Conservation (phyloP, 192 early-diverging fungal species). For the Entophlyctis luteolus region DNA sequence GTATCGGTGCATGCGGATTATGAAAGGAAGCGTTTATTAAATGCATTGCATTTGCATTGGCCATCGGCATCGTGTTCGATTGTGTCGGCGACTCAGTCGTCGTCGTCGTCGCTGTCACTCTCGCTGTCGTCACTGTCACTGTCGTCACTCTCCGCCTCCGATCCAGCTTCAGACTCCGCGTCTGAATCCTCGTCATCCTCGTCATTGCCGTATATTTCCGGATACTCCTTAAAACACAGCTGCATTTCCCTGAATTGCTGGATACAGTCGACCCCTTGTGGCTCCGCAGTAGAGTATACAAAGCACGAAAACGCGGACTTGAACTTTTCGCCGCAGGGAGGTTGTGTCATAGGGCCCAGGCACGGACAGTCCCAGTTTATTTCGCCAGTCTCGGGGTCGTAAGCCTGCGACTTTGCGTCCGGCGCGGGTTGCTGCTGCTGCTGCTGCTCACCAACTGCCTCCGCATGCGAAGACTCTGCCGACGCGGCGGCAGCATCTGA, state of each 20-base stretch:
- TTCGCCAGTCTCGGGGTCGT: conserved; percentile 54
- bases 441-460: no score
- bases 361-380: conserved; percentile 98
- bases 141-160: neutral
- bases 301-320: conserved; percentile 97
- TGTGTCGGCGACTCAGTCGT: no score
- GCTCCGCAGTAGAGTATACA: conserved; percentile 87
- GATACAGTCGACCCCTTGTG: conserved; percentile 96
- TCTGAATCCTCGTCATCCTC: conserved; percentile 55
- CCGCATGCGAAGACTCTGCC: no score
- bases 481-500: neutral
- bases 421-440: neutral
- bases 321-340: conserved; percentile 95
- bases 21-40: no score
- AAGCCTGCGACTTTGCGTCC: conserved; percentile 31
- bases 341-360: conserved; percentile 88
- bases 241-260: conserved; percentile 93
- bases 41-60: no score
- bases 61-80: no score
- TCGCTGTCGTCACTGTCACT: no score
- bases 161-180: neutral
- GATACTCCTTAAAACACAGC: conserved; percentile 76
- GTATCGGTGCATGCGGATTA: no score
- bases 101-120: no score
- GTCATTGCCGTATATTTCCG: conserved; percentile 84